Percentiles rank a stretch among this genome's conserved stretches.
Evolutionary conservation across 1,284 basidiomycete genomes (phyloP).

Genomic region (Cutaneotrichosporon sp.): DNA sequence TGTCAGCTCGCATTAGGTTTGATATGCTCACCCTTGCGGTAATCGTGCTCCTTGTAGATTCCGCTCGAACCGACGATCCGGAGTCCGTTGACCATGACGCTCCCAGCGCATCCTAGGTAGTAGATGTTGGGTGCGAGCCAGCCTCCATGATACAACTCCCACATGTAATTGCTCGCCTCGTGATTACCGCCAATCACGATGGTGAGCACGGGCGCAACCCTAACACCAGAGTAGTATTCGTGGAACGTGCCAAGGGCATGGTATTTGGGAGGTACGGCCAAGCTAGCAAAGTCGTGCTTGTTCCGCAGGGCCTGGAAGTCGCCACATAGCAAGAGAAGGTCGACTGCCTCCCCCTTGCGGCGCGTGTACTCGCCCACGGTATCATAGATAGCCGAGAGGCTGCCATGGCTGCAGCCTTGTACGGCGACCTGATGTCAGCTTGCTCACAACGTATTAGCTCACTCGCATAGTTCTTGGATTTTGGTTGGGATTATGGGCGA

Average conservation of each 20-base stretch:
- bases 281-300: slow-evolving; percentile 76
- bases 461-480: neutral
- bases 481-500: neutral
- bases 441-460: neutral
- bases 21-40: slow-evolving; percentile 63
- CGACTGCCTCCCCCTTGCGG: slow-evolving; percentile 66
- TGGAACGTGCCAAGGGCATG: slow-evolving; percentile 78
- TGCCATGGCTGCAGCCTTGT: slow-evolving; percentile 94
- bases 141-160: slow-evolving; percentile 95
- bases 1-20: neutral
- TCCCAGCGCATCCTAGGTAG: slow-evolving; percentile 89
- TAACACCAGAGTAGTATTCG: slow-evolving; percentile 85
- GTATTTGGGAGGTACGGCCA: slow-evolving; percentile 91
- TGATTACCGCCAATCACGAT: slow-evolving; percentile 98
- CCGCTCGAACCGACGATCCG: slow-evolving; percentile 87
- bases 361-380: slow-evolving; percentile 67
- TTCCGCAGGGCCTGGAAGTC: slow-evolving; percentile 91
- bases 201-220: slow-evolving; percentile 79
- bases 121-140: slow-evolving; percentile 98
- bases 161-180: slow-evolving; percentile 95
- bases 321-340: slow-evolving; percentile 80
- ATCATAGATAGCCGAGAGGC: slow-evolving; percentile 81
- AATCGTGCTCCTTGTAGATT: slow-evolving; percentile 85
- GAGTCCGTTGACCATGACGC: slow-evolving; percentile 80
- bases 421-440: slow-evolving; percentile 67